A percentile compares a stretch with the other conserved stretches of the same genome.
phyloP scores from a whole-genome alignment of 495 filamentous ascomycete species.

The Annulohypoxylon stygium region DNA sequence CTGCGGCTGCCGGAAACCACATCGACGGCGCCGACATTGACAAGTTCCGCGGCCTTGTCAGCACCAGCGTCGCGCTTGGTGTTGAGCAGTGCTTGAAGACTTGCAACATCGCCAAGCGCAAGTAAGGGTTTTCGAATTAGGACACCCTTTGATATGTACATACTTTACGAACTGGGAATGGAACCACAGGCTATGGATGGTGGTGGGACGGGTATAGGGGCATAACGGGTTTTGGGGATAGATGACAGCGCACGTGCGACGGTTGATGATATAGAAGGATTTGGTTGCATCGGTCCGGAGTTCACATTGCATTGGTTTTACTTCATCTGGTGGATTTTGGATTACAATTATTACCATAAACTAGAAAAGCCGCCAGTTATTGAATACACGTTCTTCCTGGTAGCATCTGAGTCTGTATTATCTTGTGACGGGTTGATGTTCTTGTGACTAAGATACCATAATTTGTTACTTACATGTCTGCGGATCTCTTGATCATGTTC shows the following conservation, averaged over 20 bases:
- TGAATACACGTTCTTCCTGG: background rate
- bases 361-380: background rate
- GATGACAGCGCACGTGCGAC: constrained; percentile 5
- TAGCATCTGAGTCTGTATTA: background rate
- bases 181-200: background rate
- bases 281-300: constrained; percentile 28
- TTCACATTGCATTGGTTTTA: constrained; percentile 19
- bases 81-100: constrained; percentile 61
- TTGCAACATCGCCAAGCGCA: constrained; percentile 52
- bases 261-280: constrained; percentile 9
- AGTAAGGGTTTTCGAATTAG: background rate
- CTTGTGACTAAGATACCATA: too few relatives aligned
- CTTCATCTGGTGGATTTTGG: constrained; percentile 9
- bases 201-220: background rate
- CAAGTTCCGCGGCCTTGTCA: constrained; percentile 59
- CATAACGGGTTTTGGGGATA: background rate
- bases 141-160: background rate
- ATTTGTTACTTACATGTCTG: too few relatives aligned
- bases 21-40: constrained; percentile 62
- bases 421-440: too few relatives aligned
- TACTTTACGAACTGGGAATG: background rate
- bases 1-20: constrained; percentile 57
- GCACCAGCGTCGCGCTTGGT: constrained; percentile 60
- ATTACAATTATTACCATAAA: background rate
- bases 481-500: background rate